phyloP scores from a whole-genome alignment of 768 basidiomycete genomes.

The Neoboletus magnificus region DNA sequence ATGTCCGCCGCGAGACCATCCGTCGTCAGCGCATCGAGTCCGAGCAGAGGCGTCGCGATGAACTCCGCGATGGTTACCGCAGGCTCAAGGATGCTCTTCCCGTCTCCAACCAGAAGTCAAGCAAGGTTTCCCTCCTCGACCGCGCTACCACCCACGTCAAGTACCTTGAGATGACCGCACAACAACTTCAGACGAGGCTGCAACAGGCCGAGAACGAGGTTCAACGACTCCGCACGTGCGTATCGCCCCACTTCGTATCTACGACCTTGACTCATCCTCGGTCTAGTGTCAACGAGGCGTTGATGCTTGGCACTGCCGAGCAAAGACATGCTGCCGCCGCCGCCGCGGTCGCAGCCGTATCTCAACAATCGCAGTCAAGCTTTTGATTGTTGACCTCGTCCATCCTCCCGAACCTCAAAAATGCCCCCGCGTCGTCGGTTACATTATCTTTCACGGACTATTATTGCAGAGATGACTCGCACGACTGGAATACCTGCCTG shows the following conservation, averaged over 20 bases:
- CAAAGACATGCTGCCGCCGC: conserved; percentile 61
- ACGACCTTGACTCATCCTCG: neutral
- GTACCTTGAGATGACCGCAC: conserved; percentile 78
- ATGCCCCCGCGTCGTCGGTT: conserved; percentile 28
- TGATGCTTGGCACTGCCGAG: conserved; percentile 83
- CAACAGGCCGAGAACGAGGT: conserved; percentile 80
- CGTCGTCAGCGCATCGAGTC: conserved; percentile 92
- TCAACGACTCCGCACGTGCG: conserved; percentile 65
- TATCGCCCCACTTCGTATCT: neutral
- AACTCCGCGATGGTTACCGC: conserved; percentile 89
- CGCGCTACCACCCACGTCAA: conserved; percentile 85
- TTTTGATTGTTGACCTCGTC: conserved; percentile 42
- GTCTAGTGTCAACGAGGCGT: conserved; percentile 74
- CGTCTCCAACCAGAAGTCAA: conserved; percentile 86
- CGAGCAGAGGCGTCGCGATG: conserved; percentile 69
- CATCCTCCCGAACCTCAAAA: conserved; percentile 21
- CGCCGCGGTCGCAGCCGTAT: conserved; percentile 54
- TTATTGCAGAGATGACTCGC: conserved; percentile 38
- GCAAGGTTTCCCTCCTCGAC: conserved; percentile 88
- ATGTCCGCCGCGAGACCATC: conserved; percentile 84
- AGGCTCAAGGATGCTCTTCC: conserved; percentile 89
- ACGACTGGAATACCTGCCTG: conserved; percentile 53
- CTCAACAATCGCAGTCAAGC: conserved; percentile 36
- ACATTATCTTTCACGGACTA: conserved; percentile 38
- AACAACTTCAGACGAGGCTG: conserved; percentile 70